These are phyloP conservation scores for Babesia microti DNA, from an alignment of 169 alveolate genomes.

Conservation along the genomic window DNA sequence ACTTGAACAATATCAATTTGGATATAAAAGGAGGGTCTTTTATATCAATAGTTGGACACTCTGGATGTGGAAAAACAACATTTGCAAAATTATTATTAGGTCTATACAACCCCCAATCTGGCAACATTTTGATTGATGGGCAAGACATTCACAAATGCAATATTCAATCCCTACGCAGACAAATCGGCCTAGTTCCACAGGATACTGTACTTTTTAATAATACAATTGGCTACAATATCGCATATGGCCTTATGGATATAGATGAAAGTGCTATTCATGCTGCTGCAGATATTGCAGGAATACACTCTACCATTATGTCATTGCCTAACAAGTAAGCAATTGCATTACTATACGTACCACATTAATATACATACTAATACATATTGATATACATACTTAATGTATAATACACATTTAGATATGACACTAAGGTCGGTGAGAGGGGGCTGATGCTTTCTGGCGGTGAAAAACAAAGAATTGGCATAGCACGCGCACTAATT, in stretches of 20 bases:
- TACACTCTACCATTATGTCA: slow-evolving; percentile 26
- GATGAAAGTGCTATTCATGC: slow-evolving; percentile 2
- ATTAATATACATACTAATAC: too few species aligned
- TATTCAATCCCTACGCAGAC: slow-evolving; percentile 54
- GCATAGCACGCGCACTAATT: slow-evolving; percentile 77
- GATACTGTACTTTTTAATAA: slow-evolving; percentile 83
- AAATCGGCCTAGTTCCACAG: slow-evolving; percentile 83
- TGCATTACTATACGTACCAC: too few species aligned
- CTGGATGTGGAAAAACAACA: slow-evolving; percentile 93
- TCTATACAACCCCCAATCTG: slow-evolving; percentile 75
- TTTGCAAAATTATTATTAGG: slow-evolving; percentile 80
- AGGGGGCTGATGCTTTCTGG: slow-evolving; percentile 72
- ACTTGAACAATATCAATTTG: slow-evolving; percentile 33
- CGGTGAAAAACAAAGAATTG: slow-evolving; percentile 77
- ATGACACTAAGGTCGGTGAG: slow-evolving; percentile 75
- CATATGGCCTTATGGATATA: slow-evolving; percentile 54
- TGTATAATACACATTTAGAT: slow-evolving; percentile 57
- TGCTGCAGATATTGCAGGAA: slow-evolving; percentile 50
- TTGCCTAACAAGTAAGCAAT: too few species aligned
- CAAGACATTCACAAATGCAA: slow-evolving; percentile 68
- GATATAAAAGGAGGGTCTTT: slow-evolving; percentile 49
- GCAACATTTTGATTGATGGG: slow-evolving; percentile 73
- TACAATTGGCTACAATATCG: slow-evolving; percentile 70
- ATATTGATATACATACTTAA: too few species aligned
- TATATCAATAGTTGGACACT: slow-evolving; percentile 70